Evolutionary conservation across 306 rosid genomes (phyloP).

Genomic region (Leucaena leucocephala): DNA sequence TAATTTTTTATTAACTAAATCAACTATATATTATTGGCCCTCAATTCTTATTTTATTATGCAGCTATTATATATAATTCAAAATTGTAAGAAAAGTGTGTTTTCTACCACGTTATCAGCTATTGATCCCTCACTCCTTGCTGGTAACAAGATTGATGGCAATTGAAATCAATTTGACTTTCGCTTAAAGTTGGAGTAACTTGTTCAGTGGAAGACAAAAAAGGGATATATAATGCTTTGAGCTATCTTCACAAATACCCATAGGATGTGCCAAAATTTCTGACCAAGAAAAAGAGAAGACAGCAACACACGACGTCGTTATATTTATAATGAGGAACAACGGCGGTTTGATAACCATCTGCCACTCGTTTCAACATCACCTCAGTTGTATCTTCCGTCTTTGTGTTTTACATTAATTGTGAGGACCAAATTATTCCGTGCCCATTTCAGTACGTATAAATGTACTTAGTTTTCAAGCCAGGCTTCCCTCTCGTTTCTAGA

Average conservation of each 20-base stretch:
- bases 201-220: not conserved
- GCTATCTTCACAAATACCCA: not conserved
- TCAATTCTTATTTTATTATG: not conserved
- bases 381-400: not conserved
- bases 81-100: not conserved
- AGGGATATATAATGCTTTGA: not conserved
- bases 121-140: not conserved
- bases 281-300: not conserved
- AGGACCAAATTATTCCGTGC: not conserved
- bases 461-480: not conserved
- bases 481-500: not conserved
- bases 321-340: not conserved
- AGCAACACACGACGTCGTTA: not conserved
- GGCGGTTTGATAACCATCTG: not conserved
- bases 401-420: not conserved
- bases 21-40: no score
- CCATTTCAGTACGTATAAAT: not conserved
- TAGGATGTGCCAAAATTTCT: not conserved
- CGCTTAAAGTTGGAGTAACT: not conserved
- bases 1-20: no score
- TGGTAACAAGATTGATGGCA: not conserved
- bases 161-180: not conserved
- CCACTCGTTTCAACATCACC: not conserved
- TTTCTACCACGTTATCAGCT: not conserved
- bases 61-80: not conserved